These are phyloP conservation scores for Powellomyces hirtus DNA, from an alignment of 192 early-diverging fungal species.

Conservation along the genomic window DNA sequence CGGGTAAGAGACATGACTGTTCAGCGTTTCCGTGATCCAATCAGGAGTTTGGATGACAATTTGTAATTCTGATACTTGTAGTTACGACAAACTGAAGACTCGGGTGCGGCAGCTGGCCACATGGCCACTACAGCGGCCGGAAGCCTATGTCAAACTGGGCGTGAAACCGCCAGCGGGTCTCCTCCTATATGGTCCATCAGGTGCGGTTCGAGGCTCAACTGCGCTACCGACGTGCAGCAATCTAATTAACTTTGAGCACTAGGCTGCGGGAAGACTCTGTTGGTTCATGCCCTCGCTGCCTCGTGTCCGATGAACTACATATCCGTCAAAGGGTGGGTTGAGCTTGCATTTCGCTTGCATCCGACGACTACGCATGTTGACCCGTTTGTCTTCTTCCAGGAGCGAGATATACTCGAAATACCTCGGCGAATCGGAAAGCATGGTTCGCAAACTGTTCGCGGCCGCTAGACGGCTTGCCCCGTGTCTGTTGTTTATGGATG, in stretches of 20 bases:
- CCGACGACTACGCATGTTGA: neutral
- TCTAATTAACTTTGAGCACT: neutral
- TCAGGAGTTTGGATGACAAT: neutral
- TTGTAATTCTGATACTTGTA: slow-evolving; percentile 7
- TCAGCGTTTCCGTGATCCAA: slow-evolving; percentile 1
- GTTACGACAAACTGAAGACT: slow-evolving; percentile 60
- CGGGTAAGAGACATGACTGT: slow-evolving; percentile 51
- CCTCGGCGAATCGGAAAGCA: slow-evolving; percentile 86
- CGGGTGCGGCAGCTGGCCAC: slow-evolving; percentile 58
- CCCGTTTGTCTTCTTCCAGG: slow-evolving; percentile 18
- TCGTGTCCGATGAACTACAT: slow-evolving; percentile 82
- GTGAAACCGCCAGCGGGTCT: slow-evolving; percentile 75
- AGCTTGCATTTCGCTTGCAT: neutral
- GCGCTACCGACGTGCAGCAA: neutral
- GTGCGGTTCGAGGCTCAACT: slow-evolving; percentile 22
- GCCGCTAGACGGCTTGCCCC: slow-evolving; percentile 83
- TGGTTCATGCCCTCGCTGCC: slow-evolving; percentile 77
- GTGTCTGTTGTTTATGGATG: slow-evolving; percentile 91
- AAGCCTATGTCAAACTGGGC: slow-evolving; percentile 61
- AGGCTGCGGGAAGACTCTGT: slow-evolving; percentile 89
- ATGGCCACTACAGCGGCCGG: slow-evolving; percentile 55
- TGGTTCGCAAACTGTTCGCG: slow-evolving; percentile 76
- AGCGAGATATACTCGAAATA: slow-evolving; percentile 95
- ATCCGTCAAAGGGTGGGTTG: slow-evolving; percentile 67
- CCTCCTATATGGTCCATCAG: slow-evolving; percentile 88